Base-by-base conservation (phyloP, 2,329 filamentous ascomycete species). In the Penicillium sp. region DNA sequence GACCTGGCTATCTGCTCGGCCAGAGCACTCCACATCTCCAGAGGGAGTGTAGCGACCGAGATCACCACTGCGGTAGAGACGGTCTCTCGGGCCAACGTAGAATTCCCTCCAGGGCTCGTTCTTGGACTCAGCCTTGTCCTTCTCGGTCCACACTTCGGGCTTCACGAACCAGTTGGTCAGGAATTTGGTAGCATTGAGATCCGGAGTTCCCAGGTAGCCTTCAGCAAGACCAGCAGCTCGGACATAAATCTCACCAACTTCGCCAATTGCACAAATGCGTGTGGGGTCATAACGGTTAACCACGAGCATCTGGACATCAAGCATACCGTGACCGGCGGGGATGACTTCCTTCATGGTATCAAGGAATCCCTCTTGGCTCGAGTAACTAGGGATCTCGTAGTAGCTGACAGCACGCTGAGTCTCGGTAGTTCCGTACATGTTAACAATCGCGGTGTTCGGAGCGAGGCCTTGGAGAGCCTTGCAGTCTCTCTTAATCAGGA, bases 381-480 rank as follows among this genome's bases (percentile, higher is more conserved):
- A 81, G 23, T 79, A 76, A 65, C 83, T 87, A 1, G 86, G 86
- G 13, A 96, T 84, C 64, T 93, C 84, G 68, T 85, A 96, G 75
- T 89, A 97, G 59, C 85, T 90, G 34, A 96, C 91, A 3, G 87
- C 85, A 60, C 91, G 79, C 65, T 89, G 85, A 0, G 89, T 93
- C 71, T 96, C 91, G 0, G 91, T 96, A 0, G 91, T 91, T 34
- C 92, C 91, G 67, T 91, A 95, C 85, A 93, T 89, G 73, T 92
- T 93, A 59, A 91, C 81, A 54, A 96, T 91, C 55, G 80, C 80
- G 52, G 84, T 85, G 56, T 93, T 92, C 0, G 82, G 79, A 0
- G 88, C 92, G 30, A 97, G 80, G 39, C 84, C 80, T 51, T 90
- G 89, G n/a, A 97, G 78, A 20, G 82, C 81, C 34, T 80, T 80